phyloP scores from a whole-genome alignment of 441 rosid genomes.

The Melastoma candidum region DNA sequence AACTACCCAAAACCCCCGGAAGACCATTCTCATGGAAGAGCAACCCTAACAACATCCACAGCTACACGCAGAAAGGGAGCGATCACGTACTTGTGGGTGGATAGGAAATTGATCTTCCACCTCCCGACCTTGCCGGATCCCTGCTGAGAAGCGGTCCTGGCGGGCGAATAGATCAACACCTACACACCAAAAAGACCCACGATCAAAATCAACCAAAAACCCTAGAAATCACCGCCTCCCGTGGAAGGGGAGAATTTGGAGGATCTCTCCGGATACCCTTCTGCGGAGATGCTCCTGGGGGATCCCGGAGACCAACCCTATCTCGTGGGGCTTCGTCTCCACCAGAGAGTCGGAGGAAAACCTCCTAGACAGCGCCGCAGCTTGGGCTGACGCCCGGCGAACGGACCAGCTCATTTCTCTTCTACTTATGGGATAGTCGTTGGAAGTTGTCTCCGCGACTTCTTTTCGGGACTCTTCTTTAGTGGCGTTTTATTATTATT shows the following conservation, averaged over 20 bases:
- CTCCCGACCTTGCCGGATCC: conserved; percentile 87
- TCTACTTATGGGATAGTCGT: too few relatives aligned
- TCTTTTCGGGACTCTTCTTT: too few relatives aligned
- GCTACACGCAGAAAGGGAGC: background rate
- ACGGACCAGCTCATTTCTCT: too few relatives aligned
- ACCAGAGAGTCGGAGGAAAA: conserved; percentile 62
- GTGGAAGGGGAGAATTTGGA: background rate
- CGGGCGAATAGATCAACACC: conserved; percentile 83
- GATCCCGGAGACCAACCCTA: conserved; percentile 76
- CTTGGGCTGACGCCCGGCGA: too few relatives aligned
- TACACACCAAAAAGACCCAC: conserved; percentile 14
- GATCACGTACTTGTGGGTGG: conserved; percentile 60
- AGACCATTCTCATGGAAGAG: too few relatives aligned
- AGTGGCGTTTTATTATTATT: too few relatives aligned
- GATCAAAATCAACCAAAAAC: background rate
- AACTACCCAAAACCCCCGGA: too few relatives aligned
- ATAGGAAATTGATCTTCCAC: conserved; percentile 79
- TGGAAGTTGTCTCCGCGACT: too few relatives aligned
- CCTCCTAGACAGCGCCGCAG: conserved; percentile 35
- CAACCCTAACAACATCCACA: too few relatives aligned
- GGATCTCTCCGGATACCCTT: conserved; percentile 25
- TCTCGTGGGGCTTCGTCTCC: conserved; percentile 63
- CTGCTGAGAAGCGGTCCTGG: conserved; percentile 80
- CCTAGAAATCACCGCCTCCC: background rate
- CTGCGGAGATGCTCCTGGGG: conserved; percentile 72